Conservation (phyloP, 345 rosid species). For the Conringia planisiliqua region DNA sequence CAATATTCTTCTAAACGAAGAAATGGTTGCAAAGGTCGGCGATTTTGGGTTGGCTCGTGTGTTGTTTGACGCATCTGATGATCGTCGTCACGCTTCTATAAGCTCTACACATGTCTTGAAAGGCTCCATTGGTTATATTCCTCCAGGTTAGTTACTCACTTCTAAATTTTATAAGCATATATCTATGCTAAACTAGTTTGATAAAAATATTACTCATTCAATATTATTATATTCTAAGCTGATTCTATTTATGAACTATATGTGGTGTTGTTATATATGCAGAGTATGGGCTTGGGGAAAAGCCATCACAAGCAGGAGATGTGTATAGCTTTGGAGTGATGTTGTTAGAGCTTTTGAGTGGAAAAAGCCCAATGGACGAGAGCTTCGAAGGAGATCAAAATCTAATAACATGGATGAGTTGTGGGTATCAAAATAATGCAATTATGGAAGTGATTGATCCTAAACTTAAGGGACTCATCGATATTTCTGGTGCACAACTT, state of each 20-base stretch:
- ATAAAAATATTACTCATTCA: background rate
- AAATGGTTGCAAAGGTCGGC: slow-evolving; percentile 54
- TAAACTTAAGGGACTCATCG: slow-evolving; percentile 31
- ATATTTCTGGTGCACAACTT: slow-evolving; percentile 23
- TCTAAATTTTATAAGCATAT: background rate
- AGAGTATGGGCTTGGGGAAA: slow-evolving; percentile 51
- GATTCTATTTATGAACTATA: background rate
- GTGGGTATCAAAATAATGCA: slow-evolving; percentile 12
- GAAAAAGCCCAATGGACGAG: slow-evolving; percentile 42
- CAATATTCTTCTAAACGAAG: slow-evolving; percentile 36
- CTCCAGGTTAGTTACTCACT: slow-evolving; percentile 44
- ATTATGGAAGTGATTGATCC: slow-evolving; percentile 36
- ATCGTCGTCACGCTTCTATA: slow-evolving; percentile 28
- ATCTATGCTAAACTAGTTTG: background rate
- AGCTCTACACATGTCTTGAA: slow-evolving; percentile 40
- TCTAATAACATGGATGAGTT: slow-evolving; percentile 38
- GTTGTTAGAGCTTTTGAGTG: slow-evolving; percentile 45
- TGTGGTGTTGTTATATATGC: background rate
- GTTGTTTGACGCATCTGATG: slow-evolving; percentile 27
- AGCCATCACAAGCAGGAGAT: slow-evolving; percentile 51
- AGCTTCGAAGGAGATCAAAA: slow-evolving; percentile 36
- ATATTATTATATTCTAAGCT: background rate
- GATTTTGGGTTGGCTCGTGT: slow-evolving; percentile 55
- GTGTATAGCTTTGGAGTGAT: slow-evolving; percentile 36
- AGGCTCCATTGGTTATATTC: slow-evolving; percentile 54